phyloP scores from a whole-genome alignment of 306 rosid species.

The Crataegus laevigata region DNA sequence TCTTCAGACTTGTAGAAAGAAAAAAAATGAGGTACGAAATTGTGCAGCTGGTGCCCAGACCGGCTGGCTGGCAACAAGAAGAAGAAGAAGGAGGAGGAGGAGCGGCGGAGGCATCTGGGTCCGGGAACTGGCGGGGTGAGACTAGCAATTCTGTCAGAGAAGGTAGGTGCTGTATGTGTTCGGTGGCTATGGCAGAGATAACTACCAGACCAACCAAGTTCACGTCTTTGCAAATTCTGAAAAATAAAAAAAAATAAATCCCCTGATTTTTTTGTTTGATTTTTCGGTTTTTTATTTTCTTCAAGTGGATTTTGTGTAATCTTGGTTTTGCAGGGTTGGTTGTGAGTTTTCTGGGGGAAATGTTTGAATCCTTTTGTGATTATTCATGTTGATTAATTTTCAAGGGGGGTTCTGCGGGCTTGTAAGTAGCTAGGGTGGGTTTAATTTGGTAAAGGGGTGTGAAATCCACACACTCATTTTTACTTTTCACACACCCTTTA shows the following conservation, averaged over 20 bases:
- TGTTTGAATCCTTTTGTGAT: constrained; percentile 10
- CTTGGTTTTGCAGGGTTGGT: constrained; percentile 1
- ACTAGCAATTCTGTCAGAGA: constrained; percentile 91
- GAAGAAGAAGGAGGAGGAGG: not conserved
- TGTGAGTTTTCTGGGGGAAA: not conserved
- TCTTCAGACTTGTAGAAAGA: constrained; percentile 12
- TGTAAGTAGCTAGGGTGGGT: not conserved
- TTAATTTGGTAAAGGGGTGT: not conserved
- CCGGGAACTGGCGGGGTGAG: constrained; percentile 99
- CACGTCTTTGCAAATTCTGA: constrained; percentile 46
- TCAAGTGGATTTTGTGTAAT: not conserved
- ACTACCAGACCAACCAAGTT: constrained; percentile 93
- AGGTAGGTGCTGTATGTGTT: constrained; percentile 80
- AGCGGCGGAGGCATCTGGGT: constrained; percentile 33
- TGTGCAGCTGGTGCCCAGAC: constrained; percentile 34
- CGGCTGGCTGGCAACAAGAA: constrained; percentile 21
- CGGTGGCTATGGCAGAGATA: constrained; percentile 88
- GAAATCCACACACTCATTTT: accelerated
- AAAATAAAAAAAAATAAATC: not conserved
- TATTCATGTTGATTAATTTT: constrained; percentile 6
- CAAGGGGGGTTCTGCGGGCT: not conserved
- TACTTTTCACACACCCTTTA: no score
- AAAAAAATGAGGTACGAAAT: constrained; percentile 87
- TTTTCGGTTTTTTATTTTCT: not conserved
- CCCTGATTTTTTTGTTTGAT: not conserved